These are phyloP conservation scores for Perkinsus marinus DNA, from an alignment of 169 alveolate genomes.

Conservation along the genomic window DNA sequence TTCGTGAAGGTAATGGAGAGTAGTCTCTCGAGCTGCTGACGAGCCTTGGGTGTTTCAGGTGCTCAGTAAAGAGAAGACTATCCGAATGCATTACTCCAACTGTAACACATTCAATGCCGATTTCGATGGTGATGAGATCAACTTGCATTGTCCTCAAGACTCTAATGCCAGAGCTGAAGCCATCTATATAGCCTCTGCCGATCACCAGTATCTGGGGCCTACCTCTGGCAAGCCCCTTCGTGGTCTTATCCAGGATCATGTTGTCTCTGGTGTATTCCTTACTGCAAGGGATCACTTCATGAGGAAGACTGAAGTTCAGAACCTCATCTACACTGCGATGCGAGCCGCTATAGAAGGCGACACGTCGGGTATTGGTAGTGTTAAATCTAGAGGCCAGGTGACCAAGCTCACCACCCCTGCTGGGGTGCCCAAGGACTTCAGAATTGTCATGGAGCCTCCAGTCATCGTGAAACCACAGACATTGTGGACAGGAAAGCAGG, in stretches of 20 bases:
- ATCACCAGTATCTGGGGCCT: constrained; percentile 86
- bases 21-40: background rate
- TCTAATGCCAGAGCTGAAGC: constrained; percentile 92
- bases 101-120: constrained; percentile 98
- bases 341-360: background rate
- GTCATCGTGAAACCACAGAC: constrained; percentile 77
- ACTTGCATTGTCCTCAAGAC: constrained; percentile 88
- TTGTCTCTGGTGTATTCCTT: constrained; percentile 80
- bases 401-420: background rate
- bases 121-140: constrained; percentile 99
- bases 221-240: constrained; percentile 94
- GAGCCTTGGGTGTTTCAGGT: background rate
- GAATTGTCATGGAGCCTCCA: constrained; percentile 63
- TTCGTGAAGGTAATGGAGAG: constrained; percentile 38
- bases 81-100: constrained; percentile 93
- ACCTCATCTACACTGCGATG: constrained; percentile 47
- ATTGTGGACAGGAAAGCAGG: constrained; percentile 94
- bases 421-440: background rate
- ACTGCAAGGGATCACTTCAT: constrained; percentile 85
- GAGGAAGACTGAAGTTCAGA: constrained; percentile 63
- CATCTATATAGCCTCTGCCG: constrained; percentile 77
- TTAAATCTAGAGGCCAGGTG: background rate
- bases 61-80: constrained; percentile 66
- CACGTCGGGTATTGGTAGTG: background rate
- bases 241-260: constrained; percentile 91